Evolutionary conservation across 768 basidiomycete genomes (phyloP), one percentile per base, ranked within the genome.

Genomic region (Leccinum rimulosum): DNA sequence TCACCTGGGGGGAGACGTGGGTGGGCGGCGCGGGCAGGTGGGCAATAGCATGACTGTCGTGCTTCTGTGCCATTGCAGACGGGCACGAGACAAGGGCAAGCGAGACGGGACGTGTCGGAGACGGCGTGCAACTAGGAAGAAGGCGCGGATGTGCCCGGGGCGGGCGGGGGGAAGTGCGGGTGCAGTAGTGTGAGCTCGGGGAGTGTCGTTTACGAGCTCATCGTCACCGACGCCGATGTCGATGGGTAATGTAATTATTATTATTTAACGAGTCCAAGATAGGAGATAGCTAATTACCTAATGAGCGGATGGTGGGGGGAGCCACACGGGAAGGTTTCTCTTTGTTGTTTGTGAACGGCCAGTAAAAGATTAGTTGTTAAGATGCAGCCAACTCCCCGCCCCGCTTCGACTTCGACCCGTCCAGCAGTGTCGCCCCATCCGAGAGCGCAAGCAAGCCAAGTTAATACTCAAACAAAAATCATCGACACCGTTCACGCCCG

Each of bases 401-500:
- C 87, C 58, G 78, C 84, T 54, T 84, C 85, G 54, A 79, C 84
- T 25, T 84, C 84, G 52, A 83, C 82, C 56, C 82, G 83, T 60
- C 83, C 82, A 10, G 76, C 81, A 57, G 76, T 73, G 22, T 86
- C 85, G 33, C 86, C 86, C 40, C 77, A 81, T 48, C 84, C 82
- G 17, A 72, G 76, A 55, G 70, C 74, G 9, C 75, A 75, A 22
- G 64, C 74, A 51, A 73, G 72, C 52, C 76, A 78, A 59, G 83
- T 89, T 58, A 90, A 91, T 70, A 89, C 88, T 12, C 87, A 88
- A 73, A 90, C 88, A 72, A 87, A 85, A 74, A 74, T 92, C 43
- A 82, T 94, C 64, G 90, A 94, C 79, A 83, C 88, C 19, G 71
- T 75, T n/a, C 85, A 89, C 52, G 94, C 91, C 56, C 82, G 95